phyloP scores from a whole-genome alignment of 345 rosid genomes.

The Populus tremula region DNA sequence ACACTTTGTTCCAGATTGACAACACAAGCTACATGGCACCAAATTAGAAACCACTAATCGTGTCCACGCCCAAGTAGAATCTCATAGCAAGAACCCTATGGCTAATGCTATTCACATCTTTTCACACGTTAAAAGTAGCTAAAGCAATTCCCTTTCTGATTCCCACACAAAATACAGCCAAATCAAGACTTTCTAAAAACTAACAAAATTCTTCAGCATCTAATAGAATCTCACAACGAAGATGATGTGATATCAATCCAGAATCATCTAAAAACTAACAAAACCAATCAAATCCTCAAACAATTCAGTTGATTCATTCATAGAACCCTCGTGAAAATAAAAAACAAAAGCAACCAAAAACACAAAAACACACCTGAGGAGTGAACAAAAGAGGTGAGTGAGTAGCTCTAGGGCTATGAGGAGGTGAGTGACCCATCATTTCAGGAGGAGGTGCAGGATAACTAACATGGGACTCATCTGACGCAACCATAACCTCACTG shows the following conservation, averaged over 20 bases:
- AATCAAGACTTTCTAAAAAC: neutral
- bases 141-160: neutral
- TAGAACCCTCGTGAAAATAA: neutral
- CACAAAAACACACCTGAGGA: constrained; percentile 62
- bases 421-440: constrained; percentile 90
- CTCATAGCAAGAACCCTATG: neutral
- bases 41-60: neutral
- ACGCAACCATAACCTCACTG: constrained; percentile 42
- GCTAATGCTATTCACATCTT: neutral
- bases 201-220: neutral
- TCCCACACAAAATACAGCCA: neutral
- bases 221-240: neutral
- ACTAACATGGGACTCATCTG: constrained; percentile 32
- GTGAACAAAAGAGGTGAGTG: constrained; percentile 88
- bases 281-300: neutral
- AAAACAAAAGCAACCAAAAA: neutral
- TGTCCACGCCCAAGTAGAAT: neutral
- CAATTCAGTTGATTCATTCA: neutral
- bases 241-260: neutral
- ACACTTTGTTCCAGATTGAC: neutral
- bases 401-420: constrained; percentile 78
- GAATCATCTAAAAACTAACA: neutral
- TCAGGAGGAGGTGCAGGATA: constrained; percentile 33
- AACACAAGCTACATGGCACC: neutral
- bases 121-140: neutral